phyloP scores from a whole-genome alignment of 345 rosid genomes.

The Citrus medica region DNA sequence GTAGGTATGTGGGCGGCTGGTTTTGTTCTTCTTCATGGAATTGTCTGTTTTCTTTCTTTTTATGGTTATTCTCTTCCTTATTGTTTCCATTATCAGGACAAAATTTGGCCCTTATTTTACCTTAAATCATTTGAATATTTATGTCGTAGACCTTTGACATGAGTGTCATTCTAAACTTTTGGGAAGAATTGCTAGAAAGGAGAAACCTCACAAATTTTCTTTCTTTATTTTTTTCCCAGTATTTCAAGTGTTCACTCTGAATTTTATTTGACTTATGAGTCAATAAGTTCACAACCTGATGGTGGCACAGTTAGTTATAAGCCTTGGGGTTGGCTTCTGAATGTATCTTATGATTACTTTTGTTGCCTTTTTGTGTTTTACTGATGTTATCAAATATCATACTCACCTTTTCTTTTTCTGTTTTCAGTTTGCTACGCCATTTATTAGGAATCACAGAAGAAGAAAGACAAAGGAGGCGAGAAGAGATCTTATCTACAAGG shows the following conservation, averaged over 20 bases:
- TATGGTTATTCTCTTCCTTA: neutral
- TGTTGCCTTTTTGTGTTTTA: neutral
- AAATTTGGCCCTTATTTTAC: neutral
- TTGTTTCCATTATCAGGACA: neutral
- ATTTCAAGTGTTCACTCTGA: neutral
- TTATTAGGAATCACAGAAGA: slow-evolving; percentile 81
- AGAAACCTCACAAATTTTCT: neutral
- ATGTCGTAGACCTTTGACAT: neutral
- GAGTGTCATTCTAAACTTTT: neutral
- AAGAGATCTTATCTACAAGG: slow-evolving; percentile 91
- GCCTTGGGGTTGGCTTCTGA: neutral
- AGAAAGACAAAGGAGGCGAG: slow-evolving; percentile 80
- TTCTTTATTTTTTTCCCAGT: no score
- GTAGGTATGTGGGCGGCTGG: slow-evolving; percentile 52
- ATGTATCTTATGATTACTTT: neutral
- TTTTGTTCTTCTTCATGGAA: neutral
- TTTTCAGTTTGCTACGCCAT: slow-evolving; percentile 56
- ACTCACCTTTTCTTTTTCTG: neutral
- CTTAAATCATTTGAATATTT: neutral
- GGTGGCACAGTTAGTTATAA: neutral
- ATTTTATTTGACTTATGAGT: neutral
- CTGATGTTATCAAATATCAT: neutral
- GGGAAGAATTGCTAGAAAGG: neutral
- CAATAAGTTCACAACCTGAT: neutral
- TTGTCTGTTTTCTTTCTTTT: neutral